These are phyloP conservation scores for Tephrocybe sp. DNA, from an alignment of 768 basidiomycete genomes.

Conservation along the genomic window DNA sequence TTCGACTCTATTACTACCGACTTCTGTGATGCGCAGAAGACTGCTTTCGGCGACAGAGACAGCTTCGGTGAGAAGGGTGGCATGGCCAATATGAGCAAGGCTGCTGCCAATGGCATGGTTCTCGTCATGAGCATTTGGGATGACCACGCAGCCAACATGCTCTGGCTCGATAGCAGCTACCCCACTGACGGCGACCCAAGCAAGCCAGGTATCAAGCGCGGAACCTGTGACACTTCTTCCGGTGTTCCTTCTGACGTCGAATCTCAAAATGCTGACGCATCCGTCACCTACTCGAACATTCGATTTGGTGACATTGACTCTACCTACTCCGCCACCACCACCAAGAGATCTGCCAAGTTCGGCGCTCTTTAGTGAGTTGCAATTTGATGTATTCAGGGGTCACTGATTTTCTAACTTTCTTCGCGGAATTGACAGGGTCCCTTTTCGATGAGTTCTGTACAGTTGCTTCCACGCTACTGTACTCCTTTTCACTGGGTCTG, in stretches of 20 bases:
- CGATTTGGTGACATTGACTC: constrained; percentile 30
- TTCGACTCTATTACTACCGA: constrained; percentile 46
- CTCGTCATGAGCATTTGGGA: constrained; percentile 42
- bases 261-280: constrained; percentile 23
- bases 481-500: too few species aligned
- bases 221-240: constrained; percentile 35
- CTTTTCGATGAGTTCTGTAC: too few species aligned
- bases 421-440: too few species aligned
- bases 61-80: not conserved
- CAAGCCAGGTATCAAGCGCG: constrained; percentile 32
- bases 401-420: too few species aligned
- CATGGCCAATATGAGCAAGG: constrained; percentile 19
- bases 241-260: constrained; percentile 35
- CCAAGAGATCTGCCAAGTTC: not conserved
- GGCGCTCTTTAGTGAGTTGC: not conserved
- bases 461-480: too few species aligned
- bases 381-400: too few species aligned
- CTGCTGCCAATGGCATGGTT: constrained; percentile 41
- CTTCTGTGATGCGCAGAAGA: constrained; percentile 45
- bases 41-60: constrained; percentile 42
- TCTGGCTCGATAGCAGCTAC: constrained; percentile 30
- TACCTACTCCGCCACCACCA: not conserved
- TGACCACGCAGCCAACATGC: constrained; percentile 33
- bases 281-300: constrained; percentile 42
- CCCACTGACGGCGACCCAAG: constrained; percentile 20